phyloP scores from a whole-genome alignment of 2,329 filamentous ascomycete genomes.

The Talaromyces sp. region DNA sequence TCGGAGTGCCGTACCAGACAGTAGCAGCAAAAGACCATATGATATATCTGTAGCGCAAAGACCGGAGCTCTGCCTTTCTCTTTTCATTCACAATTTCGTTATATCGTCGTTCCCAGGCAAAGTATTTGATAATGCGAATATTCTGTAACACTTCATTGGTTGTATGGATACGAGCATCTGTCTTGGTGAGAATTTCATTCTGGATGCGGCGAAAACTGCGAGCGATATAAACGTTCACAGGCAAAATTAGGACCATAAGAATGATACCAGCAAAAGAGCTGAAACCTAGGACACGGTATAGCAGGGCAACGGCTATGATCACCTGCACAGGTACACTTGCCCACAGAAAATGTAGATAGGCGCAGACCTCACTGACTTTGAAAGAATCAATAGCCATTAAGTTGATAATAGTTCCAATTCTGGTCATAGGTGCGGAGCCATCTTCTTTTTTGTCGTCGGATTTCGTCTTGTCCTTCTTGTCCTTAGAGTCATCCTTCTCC shows the following conservation, averaged over 20 bases:
- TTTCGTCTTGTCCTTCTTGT: slow-evolving; percentile 43
- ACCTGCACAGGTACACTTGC: slow-evolving; percentile 88
- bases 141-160: slow-evolving; percentile 97
- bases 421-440: slow-evolving; percentile 69
- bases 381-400: slow-evolving; percentile 99
- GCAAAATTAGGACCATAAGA: slow-evolving; percentile 83
- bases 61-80: slow-evolving; percentile 70
- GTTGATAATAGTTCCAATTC: slow-evolving; percentile 97
- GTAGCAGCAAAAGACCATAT: slow-evolving; percentile 90
- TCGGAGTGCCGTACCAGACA: slow-evolving; percentile 92
- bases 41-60: slow-evolving; percentile 77
- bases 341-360: slow-evolving; percentile 94
- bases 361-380: slow-evolving; percentile 92
- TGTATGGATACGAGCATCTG: slow-evolving; percentile 90
- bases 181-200: slow-evolving; percentile 86
- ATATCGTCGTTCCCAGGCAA: slow-evolving; percentile 95
- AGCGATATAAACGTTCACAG: slow-evolving; percentile 85
- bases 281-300: slow-evolving; percentile 86
- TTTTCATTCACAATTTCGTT: slow-evolving; percentile 84
- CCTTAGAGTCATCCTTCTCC: slow-evolving; percentile 47
- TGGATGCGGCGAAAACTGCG: slow-evolving; percentile 81
- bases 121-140: slow-evolving; percentile 98
- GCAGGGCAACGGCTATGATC: slow-evolving; percentile 70
- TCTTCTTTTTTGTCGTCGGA: slow-evolving; percentile 26
- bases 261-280: slow-evolving; percentile 91